phyloP scores from a whole-genome alignment of 2,329 filamentous ascomycete species.

The Talaromyces amestolkiae region DNA sequence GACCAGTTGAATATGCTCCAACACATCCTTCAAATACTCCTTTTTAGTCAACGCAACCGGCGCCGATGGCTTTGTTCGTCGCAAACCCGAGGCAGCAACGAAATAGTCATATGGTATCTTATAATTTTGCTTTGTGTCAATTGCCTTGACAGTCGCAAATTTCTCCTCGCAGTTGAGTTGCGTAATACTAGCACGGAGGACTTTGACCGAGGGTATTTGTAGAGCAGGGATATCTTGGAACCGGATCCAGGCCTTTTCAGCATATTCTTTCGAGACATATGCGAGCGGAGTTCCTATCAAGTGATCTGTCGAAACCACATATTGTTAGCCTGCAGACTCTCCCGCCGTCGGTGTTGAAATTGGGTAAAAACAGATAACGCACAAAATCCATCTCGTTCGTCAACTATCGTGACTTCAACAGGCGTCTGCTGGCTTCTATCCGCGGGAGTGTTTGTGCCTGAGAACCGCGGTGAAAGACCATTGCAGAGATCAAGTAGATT shows the following conservation, averaged over 20 bases:
- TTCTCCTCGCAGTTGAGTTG: slow-evolving; percentile 50
- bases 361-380: slow-evolving; percentile 29
- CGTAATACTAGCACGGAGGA: slow-evolving; percentile 64
- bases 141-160: neutral
- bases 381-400: slow-evolving; percentile 84
- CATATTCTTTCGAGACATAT: slow-evolving; percentile 58
- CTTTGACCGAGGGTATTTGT: slow-evolving; percentile 59
- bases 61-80: slow-evolving; percentile 69
- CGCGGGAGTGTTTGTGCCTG: neutral
- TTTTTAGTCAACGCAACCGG: slow-evolving; percentile 63
- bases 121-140: neutral
- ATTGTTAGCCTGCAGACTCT: no score
- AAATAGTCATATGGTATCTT: slow-evolving; percentile 66
- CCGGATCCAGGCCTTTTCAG: slow-evolving; percentile 67
- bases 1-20: slow-evolving; percentile 58
- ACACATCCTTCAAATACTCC: slow-evolving; percentile 62
- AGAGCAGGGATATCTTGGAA: slow-evolving; percentile 67
- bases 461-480: slow-evolving; percentile 42
- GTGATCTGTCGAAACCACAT: slow-evolving; percentile 44
- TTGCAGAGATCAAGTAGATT: slow-evolving; percentile 66
- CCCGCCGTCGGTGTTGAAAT: no score
- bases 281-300: slow-evolving; percentile 71
- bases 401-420: slow-evolving; percentile 69
- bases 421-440: slow-evolving; percentile 47
- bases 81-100: slow-evolving; percentile 68